Conservation (phyloP, 2,329 filamentous ascomycete species). For the Penicillium palitans region DNA sequence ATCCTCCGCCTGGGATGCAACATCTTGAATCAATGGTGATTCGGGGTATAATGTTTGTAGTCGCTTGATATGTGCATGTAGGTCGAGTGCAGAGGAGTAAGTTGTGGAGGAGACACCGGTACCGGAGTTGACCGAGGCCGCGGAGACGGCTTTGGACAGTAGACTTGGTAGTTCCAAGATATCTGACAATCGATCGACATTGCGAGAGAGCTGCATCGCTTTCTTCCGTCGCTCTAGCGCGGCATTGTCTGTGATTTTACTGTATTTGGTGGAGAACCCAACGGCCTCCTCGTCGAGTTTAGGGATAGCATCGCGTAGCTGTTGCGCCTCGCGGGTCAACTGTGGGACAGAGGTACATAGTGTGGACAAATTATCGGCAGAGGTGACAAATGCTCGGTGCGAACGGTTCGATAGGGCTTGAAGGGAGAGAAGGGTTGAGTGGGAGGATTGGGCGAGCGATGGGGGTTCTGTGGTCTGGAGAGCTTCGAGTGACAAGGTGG, state of each 20-base stretch:
- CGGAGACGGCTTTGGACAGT: constrained; percentile 69
- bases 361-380: constrained; percentile 73
- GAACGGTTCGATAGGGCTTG: constrained; percentile 89
- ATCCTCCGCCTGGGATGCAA: constrained; percentile 75
- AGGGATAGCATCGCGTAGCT: constrained; percentile 72
- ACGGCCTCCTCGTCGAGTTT: constrained; percentile 76
- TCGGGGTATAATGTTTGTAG: constrained; percentile 79
- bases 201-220: constrained; percentile 77
- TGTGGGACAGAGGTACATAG: constrained; percentile 70
- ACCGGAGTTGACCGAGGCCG: constrained; percentile 41
- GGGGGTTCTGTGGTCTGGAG: constrained; percentile 75
- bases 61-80: constrained; percentile 89
- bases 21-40: constrained; percentile 71
- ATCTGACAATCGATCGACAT: constrained; percentile 85
- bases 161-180: constrained; percentile 86
- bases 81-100: constrained; percentile 84
- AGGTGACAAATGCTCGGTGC: constrained; percentile 78
- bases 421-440: constrained; percentile 77
- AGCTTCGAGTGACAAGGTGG: constrained; percentile 71
- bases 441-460: constrained; percentile 74
- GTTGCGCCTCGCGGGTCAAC: constrained; percentile 64
- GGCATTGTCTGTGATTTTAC: constrained; percentile 68
- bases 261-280: constrained; percentile 79
- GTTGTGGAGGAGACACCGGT: constrained; percentile 58
- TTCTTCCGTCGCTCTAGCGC: constrained; percentile 73